These are phyloP conservation scores for Fraxinus angustifolia DNA, from an alignment of 305 asterid species.

Conservation along the genomic window DNA sequence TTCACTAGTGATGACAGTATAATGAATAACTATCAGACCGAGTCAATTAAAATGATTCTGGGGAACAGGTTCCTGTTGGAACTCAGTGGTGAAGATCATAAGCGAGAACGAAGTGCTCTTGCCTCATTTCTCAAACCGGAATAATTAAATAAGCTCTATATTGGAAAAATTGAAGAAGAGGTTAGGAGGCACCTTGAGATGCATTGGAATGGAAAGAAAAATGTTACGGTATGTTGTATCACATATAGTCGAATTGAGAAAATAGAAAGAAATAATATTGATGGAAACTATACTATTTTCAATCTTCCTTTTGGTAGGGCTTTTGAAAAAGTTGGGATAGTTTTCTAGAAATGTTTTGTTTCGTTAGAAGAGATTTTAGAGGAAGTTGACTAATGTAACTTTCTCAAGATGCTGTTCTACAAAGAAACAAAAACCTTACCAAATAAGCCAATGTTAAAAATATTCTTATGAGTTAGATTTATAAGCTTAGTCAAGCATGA, in stretches of 20 bases:
- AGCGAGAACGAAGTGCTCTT: slow-evolving; percentile 55
- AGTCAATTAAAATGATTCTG: slow-evolving; percentile 51
- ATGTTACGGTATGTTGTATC: slow-evolving; percentile 38
- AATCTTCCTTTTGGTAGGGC: neutral
- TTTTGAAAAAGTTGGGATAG: neutral
- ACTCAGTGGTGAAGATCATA: slow-evolving; percentile 61
- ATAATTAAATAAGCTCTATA: neutral
- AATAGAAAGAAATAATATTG: neutral
- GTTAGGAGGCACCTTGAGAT: slow-evolving; percentile 27
- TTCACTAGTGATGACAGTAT: slow-evolving; percentile 41
- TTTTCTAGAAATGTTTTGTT: neutral
- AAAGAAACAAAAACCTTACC: neutral
- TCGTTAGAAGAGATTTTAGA: neutral
- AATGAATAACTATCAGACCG: slow-evolving; percentile 48
- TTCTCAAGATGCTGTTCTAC: neutral
- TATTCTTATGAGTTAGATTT: neutral
- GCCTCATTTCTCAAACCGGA: slow-evolving; percentile 41
- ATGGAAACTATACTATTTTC: neutral
- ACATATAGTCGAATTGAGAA: neutral
- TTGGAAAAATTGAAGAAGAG: neutral
- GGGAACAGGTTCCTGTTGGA: slow-evolving; percentile 57
- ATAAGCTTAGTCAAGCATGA: neutral
- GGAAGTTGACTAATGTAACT: neutral
- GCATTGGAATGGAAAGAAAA: slow-evolving; percentile 39
- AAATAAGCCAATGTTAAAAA: neutral